phyloP scores from a whole-genome alignment of 179 eudicot species.

The Vitellaria paradoxa region DNA sequence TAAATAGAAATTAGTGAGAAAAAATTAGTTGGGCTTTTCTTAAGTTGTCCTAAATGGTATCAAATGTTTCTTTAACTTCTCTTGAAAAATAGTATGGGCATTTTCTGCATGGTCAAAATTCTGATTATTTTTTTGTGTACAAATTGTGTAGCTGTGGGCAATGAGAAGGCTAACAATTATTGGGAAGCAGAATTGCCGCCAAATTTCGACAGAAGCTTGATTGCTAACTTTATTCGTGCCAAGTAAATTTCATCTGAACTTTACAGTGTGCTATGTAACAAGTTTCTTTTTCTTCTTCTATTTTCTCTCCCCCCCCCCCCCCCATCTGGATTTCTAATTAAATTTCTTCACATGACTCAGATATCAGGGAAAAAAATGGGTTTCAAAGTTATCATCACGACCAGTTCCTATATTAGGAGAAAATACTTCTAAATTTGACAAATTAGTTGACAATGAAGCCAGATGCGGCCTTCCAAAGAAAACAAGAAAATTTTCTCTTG shows the following conservation, averaged over 20 bases:
- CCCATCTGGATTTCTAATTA: not conserved
- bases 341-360: slow-evolving; percentile 16
- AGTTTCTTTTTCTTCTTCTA: not conserved
- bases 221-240: slow-evolving; percentile 31
- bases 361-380: slow-evolving; percentile 49
- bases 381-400: slow-evolving; percentile 19
- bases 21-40: not conserved
- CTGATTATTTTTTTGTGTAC: not conserved
- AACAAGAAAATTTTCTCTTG: slow-evolving; percentile 51
- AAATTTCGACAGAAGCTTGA: slow-evolving; percentile 27
- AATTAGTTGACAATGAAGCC: not conserved
- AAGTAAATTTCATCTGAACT: slow-evolving; percentile 23
- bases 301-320: no score
- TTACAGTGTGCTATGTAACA: not conserved
- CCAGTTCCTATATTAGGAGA: slow-evolving; percentile 22
- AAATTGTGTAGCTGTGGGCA: slow-evolving; percentile 34
- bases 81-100: not conserved
- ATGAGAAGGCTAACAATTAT: slow-evolving; percentile 42
- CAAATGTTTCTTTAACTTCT: not conserved
- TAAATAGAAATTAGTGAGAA: not conserved
- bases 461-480: slow-evolving; percentile 29
- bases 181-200: slow-evolving; percentile 53
- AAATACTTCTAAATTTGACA: slow-evolving; percentile 11
- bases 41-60: slow-evolving; percentile 8
- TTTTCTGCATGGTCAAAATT: not conserved